These are phyloP conservation scores for Cadophora sp. DNA, from an alignment of 2,329 filamentous ascomycete species.

Conservation along the genomic window DNA sequence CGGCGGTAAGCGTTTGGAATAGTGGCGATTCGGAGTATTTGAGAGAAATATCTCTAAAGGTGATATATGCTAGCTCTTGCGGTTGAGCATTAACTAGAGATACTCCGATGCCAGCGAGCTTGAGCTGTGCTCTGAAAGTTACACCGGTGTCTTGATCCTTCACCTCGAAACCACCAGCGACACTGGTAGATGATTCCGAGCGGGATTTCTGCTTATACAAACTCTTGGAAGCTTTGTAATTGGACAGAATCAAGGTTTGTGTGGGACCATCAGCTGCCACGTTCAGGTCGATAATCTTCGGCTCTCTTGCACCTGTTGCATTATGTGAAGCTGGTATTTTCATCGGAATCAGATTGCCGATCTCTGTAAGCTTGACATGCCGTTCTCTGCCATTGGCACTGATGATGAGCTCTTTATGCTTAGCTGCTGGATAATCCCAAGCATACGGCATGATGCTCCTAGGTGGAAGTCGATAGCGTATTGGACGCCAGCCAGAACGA, in stretches of 20 bases:
- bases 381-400: slow-evolving; percentile 80
- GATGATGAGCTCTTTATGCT: slow-evolving; percentile 91
- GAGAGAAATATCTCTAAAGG: slow-evolving; percentile 87
- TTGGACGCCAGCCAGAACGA: slow-evolving; percentile 86
- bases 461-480: slow-evolving; percentile 89
- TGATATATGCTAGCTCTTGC: slow-evolving; percentile 91
- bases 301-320: slow-evolving; percentile 62
- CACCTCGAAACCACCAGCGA: slow-evolving; percentile 82
- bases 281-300: slow-evolving; percentile 95
- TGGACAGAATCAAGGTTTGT: slow-evolving; percentile 91
- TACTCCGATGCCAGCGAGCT: slow-evolving; percentile 87
- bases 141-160: slow-evolving; percentile 89
- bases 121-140: slow-evolving; percentile 87
- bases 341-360: slow-evolving; percentile 95
- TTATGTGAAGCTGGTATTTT: slow-evolving; percentile 69
- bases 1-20: slow-evolving; percentile 89
- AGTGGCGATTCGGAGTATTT: slow-evolving; percentile 92
- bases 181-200: slow-evolving; percentile 57
- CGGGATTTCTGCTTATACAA: slow-evolving; percentile 74
- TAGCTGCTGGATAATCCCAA: slow-evolving; percentile 99
- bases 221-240: slow-evolving; percentile 92
- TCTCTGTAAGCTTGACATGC: slow-evolving; percentile 94
- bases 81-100: slow-evolving; percentile 93
- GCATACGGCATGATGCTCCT: slow-evolving; percentile 99
- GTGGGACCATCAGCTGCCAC: slow-evolving; percentile 95